phyloP scores from a whole-genome alignment of 495 filamentous ascomycete genomes.

The Podospora comata region DNA sequence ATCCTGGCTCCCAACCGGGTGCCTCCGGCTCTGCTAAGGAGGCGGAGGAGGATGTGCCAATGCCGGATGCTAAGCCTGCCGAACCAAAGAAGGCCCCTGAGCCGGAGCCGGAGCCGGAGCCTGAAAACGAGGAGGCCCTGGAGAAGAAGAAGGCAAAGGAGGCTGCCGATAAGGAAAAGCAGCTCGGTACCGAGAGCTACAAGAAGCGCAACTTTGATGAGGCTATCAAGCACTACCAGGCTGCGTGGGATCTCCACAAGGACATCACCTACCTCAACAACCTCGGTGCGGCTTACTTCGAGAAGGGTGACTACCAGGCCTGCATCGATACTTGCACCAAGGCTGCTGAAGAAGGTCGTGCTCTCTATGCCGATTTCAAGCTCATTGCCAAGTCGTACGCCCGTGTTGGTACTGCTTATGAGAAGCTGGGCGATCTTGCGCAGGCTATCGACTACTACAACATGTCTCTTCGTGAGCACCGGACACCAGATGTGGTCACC shows the following conservation, averaged over 20 bases:
- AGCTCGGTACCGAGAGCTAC: conserved; percentile 88
- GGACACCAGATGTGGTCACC: conserved; percentile 85
- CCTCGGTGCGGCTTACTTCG: conserved; percentile 86
- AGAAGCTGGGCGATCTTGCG: conserved; percentile 77
- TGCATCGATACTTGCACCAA: conserved; percentile 81
- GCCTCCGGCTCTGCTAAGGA: conserved; percentile 47
- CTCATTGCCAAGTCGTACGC: conserved; percentile 94
- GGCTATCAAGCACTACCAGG: conserved; percentile 91
- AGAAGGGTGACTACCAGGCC: conserved; percentile 88
- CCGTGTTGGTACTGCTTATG: conserved; percentile 84
- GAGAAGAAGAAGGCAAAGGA: conserved; percentile 87
- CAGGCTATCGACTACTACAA: conserved; percentile 89
- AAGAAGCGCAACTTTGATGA: conserved; percentile 96
- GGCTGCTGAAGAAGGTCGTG: conserved; percentile 84
- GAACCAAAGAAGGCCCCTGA: conserved; percentile 49
- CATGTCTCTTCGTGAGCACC: conserved; percentile 92
- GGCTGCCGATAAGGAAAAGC: conserved; percentile 92
- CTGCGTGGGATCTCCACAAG: conserved; percentile 92
- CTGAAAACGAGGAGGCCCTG: conserved; percentile 73
- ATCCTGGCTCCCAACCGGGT: conserved; percentile 42
- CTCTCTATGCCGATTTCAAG: conserved; percentile 92
- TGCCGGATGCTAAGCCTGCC: conserved; percentile 60
- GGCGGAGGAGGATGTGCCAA: conserved; percentile 70
- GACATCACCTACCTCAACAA: conserved; percentile 98
- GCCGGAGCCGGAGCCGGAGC: conserved; percentile 59